Percentiles rank a stretch among this genome's conserved stretches.
phyloP scores from a whole-genome alignment of 331 rosid genomes.

The Malus hybrid region DNA sequence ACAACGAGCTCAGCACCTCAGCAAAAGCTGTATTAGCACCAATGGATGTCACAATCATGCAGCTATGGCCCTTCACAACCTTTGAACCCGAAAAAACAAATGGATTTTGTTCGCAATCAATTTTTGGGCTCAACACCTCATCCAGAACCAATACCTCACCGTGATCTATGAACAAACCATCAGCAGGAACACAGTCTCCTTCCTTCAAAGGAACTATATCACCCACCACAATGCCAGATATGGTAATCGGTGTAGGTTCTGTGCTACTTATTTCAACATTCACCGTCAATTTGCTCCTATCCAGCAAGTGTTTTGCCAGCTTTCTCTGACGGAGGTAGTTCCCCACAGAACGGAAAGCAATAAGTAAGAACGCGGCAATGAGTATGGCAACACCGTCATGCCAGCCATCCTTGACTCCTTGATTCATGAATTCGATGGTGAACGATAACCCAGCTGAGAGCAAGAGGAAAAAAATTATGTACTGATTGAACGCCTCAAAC shows the following conservation, averaged over 20 bases:
- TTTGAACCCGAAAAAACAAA: conserved; percentile 47
- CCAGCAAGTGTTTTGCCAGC: conserved; percentile 6
- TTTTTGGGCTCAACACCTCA: conserved; percentile 10
- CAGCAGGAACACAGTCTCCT: conserved; percentile 46
- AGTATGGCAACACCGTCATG: conserved; percentile 45
- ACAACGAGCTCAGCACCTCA: conserved; percentile 9
- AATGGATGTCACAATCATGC: conserved; percentile 47
- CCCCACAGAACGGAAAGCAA: conserved; percentile 20
- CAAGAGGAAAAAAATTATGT: conserved; percentile 20
- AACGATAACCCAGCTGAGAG: conserved; percentile 36
- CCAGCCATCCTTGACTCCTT: conserved; percentile 56
- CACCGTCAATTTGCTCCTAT: conserved; percentile 12
- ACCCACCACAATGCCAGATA: conserved; percentile 34
- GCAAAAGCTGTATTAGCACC: conserved; percentile 4
- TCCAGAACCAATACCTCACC: conserved; percentile 19
- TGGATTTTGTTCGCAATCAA: conserved; percentile 25
- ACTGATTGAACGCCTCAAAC: conserved; percentile 18
- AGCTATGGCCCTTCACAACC: conserved; percentile 35
- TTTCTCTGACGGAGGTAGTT: conserved; percentile 16
- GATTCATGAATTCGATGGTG: conserved; percentile 23
- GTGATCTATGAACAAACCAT: conserved; percentile 36
- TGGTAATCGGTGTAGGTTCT: rapidly evolving
- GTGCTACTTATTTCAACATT: conserved; percentile 22
- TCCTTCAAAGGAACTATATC: conserved; percentile 23
- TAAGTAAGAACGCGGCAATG: conserved; percentile 17